phyloP scores from a whole-genome alignment of 805 yeast species.

The Candida namnaoensis region DNA sequence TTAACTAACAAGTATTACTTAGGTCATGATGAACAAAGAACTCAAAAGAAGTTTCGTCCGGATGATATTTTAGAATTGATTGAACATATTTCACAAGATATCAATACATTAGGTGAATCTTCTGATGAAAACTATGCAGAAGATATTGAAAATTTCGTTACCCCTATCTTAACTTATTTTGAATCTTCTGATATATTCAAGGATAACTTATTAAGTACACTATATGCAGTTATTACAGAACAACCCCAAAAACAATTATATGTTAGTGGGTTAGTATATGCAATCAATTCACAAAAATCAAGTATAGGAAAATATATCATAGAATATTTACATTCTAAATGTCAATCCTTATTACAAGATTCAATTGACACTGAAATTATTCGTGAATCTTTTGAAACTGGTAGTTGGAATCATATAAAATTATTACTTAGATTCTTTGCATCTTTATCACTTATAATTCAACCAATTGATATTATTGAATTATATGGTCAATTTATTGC shows the following conservation, averaged over 20 bases:
- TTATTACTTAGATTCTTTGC: conserved; percentile 64
- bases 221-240: conserved; percentile 66
- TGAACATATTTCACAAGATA: conserved; percentile 38
- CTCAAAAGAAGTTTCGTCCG: too few relatives aligned
- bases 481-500: conserved; percentile 46
- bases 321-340: conserved; percentile 57
- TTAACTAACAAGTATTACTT: too few relatives aligned
- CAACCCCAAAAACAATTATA: conserved; percentile 86
- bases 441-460: conserved; percentile 52
- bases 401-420: conserved; percentile 66
- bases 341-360: conserved; percentile 44
- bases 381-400: conserved; percentile 31
- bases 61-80: conserved; percentile 34
- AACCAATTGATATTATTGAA: conserved; percentile 36
- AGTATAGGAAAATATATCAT: conserved; percentile 61
- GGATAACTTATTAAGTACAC: conserved; percentile 47
- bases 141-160: conserved; percentile 57
- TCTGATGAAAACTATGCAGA: conserved; percentile 39
- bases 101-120: conserved; percentile 54
- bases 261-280: conserved; percentile 58
- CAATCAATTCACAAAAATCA: conserved; percentile 55
- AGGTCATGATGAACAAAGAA: too few relatives aligned
- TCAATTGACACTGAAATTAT: conserved; percentile 17
- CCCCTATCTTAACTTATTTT: conserved; percentile 57
- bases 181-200: conserved; percentile 55